Evolutionary conservation across 2,329 filamentous ascomycete species (phyloP), one percentile per base, ranked within the genome.

Genomic region (Tothia fuscella): DNA sequence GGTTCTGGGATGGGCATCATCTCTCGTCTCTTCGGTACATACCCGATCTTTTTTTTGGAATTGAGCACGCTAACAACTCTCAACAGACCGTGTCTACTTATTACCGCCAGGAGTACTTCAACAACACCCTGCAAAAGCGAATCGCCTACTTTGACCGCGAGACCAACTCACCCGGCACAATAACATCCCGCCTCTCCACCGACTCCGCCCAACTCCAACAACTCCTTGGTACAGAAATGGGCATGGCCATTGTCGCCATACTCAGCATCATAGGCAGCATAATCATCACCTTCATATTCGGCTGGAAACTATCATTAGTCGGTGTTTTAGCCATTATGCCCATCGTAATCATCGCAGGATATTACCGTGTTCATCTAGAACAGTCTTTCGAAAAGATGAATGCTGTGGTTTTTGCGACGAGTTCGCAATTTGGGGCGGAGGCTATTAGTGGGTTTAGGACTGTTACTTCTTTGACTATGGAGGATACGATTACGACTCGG

Each of bases 291-390:
- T 85, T 84, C 51, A 65, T 70, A 4, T 85, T 80, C 54, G 79
- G 80, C 2, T 88, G 83, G 82, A 87, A 86, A 55, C 66, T 89
- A 6, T 74, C 78, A 0, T 60, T 86, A 0, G 77, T 88, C 0
- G 70, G 74, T 0, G 62, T 77, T 6, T 80, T 76, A 49, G 74
- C 81, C 2, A 63, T 66, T 0, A 56, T 73, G 43, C 72, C 72
- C 2, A 56, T 70, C 4, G 64, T 73, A 3, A 56, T 74, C 5
- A 49, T 56, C 5, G 64, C 68, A 7, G 66, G 65, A 3, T 74
- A 66, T 46, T 56, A 67, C 47, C 63, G 72, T 10, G 59, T 76
- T 33, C 59, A 64, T n/a, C 64, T 70, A 49, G 78, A 82, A 55
- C 56, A 76, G 14, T 64, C 77, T 46, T 83, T 85, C 45, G 78